Evolutionary conservation across 2,329 filamentous ascomycete genomes (phyloP).

Genomic region (Aspergillus sp.): DNA sequence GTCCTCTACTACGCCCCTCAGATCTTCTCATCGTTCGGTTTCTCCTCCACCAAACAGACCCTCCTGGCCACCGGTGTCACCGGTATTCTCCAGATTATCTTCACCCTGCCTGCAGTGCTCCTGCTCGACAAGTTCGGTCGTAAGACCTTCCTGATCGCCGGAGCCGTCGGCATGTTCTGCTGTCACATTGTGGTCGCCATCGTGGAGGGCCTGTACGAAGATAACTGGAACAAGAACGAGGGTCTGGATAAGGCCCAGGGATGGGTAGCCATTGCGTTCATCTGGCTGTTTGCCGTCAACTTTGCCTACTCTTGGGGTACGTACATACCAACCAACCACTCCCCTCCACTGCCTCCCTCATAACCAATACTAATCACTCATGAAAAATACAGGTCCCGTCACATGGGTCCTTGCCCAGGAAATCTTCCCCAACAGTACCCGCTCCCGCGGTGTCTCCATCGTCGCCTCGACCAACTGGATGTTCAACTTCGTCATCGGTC

Average conservation of each 20-base stretch:
- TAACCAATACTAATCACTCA: background rate
- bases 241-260: constrained; percentile 58
- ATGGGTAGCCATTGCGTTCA: constrained; percentile 62
- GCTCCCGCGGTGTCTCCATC: constrained; percentile 31
- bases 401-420: constrained; percentile 57
- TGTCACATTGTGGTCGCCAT: constrained; percentile 71
- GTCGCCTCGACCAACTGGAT: constrained; percentile 37
- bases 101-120: constrained; percentile 40
- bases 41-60: constrained; percentile 26
- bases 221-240: constrained; percentile 52
- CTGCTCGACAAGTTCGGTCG: constrained; percentile 42
- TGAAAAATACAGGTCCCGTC: constrained; percentile 28
- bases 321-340: background rate
- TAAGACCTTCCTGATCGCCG: constrained; percentile 38
- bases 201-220: constrained; percentile 48
- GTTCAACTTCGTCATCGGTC: constrained; percentile 35
- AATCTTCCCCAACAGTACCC: constrained; percentile 33
- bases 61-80: constrained; percentile 31
- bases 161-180: constrained; percentile 68
- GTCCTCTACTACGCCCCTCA: constrained; percentile 43
- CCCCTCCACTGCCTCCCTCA: background rate
- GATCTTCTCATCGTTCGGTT: constrained; percentile 30
- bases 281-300: constrained; percentile 62
- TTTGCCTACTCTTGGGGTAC: constrained; percentile 42
- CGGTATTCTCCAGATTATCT: constrained; percentile 36